phyloP scores from a whole-genome alignment of 805 yeast species.

The Candida multigemmis region DNA sequence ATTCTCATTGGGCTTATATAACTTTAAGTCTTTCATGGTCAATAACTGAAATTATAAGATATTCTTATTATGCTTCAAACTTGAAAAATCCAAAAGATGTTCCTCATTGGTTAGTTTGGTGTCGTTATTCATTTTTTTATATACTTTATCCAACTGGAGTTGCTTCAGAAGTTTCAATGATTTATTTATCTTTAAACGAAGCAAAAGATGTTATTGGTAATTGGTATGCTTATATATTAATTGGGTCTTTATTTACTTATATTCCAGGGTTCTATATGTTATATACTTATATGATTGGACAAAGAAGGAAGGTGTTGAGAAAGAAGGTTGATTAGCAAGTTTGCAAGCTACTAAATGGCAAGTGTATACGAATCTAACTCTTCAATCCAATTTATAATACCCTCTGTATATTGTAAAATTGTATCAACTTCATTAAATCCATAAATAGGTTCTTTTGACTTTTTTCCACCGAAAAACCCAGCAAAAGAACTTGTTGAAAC shows the following conservation, averaged over 20 bases:
- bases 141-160: conserved; percentile 89
- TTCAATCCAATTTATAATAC: conserved; percentile 20
- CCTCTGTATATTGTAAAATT: conserved; percentile 20
- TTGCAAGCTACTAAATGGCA: background rate
- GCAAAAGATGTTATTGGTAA: conserved; percentile 48
- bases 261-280: conserved; percentile 82
- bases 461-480: conserved; percentile 3
- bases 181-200: conserved; percentile 60
- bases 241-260: conserved; percentile 54
- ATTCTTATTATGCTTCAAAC: conserved; percentile 75
- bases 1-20: conserved; percentile 48
- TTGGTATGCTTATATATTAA: conserved; percentile 46
- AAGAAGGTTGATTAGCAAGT: conserved; percentile 2
- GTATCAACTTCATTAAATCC: conserved; percentile 23
- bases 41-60: conserved; percentile 86
- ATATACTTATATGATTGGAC: conserved; percentile 81
- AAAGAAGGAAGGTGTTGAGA: conserved; percentile 71
- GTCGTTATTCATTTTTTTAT: conserved; percentile 77
- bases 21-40: conserved; percentile 81
- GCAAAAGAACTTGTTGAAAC: conserved; percentile 4
- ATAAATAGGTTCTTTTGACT: conserved; percentile 4
- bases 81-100: conserved; percentile 41
- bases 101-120: conserved; percentile 51
- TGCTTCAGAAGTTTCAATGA: conserved; percentile 67
- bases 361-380: conserved; percentile 2